Percentiles rank a stretch among this genome's conserved stretches.
phyloP scores from a whole-genome alignment of 495 filamentous ascomycete genomes.

The Penicillium herquei region DNA sequence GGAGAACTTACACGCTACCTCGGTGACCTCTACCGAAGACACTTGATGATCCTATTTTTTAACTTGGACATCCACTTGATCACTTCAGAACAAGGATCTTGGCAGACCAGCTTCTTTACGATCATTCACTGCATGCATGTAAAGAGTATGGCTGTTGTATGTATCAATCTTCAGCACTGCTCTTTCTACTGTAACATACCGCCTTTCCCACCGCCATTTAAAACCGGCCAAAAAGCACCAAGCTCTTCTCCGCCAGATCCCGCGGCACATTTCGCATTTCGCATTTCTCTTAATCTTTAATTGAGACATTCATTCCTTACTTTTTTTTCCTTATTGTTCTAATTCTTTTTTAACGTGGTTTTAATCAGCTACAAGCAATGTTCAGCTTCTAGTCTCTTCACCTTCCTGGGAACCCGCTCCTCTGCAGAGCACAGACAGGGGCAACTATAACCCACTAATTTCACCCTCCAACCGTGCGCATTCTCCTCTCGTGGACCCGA shows the following conservation, averaged over 20 bases:
- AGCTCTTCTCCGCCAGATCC: too few relatives aligned
- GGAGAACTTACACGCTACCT: too few relatives aligned
- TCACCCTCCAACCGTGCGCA: constrained; percentile 2
- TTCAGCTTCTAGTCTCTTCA: constrained; percentile 18
- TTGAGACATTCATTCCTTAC: background rate
- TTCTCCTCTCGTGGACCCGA: constrained; percentile 8
- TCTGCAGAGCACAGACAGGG: constrained; percentile 30
- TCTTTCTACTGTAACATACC: too few relatives aligned
- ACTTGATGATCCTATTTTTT: too few relatives aligned
- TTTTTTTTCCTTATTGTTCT: constrained; percentile 9
- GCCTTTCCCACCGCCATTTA: too few relatives aligned
- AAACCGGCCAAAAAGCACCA: too few relatives aligned
- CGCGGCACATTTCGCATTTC: too few relatives aligned
- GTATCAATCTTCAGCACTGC: too few relatives aligned
- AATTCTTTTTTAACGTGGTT: background rate
- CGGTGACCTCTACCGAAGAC: too few relatives aligned
- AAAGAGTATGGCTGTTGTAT: too few relatives aligned
- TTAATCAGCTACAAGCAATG: constrained; percentile 17
- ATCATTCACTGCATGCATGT: too few relatives aligned
- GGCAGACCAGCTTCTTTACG: too few relatives aligned
- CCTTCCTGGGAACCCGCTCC: constrained; percentile 25
- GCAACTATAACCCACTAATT: constrained; percentile 9
- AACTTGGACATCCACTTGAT: background rate
- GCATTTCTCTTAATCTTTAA: background rate
- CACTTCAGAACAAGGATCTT: background rate